These are phyloP conservation scores for Mycena maculata DNA, from an alignment of 768 basidiomycete species.

Conservation along the genomic window DNA sequence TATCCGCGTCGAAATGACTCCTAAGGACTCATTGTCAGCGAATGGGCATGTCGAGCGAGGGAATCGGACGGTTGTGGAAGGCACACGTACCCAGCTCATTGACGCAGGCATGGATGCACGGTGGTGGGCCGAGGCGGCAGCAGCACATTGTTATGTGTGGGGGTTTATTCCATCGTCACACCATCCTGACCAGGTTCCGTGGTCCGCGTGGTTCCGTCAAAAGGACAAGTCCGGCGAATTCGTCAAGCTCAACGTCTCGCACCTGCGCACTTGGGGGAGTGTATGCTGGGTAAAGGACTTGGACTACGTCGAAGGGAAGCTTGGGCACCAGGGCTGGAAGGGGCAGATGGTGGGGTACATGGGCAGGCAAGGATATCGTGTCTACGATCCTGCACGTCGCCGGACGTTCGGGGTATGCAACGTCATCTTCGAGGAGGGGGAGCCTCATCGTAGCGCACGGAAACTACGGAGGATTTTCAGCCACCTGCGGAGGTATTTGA, in stretches of 20 bases:
- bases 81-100: slow-evolving; percentile 16
- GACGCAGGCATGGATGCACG: background rate
- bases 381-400: slow-evolving; percentile 14
- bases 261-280: background rate
- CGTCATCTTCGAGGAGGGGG: slow-evolving; percentile 27
- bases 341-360: slow-evolving; percentile 33
- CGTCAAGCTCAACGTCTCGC: slow-evolving; percentile 1
- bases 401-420: slow-evolving; percentile 23
- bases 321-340: slow-evolving; percentile 32
- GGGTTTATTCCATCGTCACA: slow-evolving; percentile 37
- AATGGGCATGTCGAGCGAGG: slow-evolving; percentile 37
- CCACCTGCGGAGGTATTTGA: too few relatives aligned
- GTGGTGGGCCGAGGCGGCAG: background rate
- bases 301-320: slow-evolving; percentile 25
- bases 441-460: slow-evolving; percentile 8
- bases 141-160: slow-evolving; percentile 34
- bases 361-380: slow-evolving; percentile 29
- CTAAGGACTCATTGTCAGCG: background rate
- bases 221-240: background rate
- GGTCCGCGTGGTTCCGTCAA: slow-evolving; percentile 19
- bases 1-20: background rate
- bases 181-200: slow-evolving; percentile 13
- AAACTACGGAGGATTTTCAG: background rate
- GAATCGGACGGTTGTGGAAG: slow-evolving; percentile 38
- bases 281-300: slow-evolving; percentile 17